Percentiles rank a stretch among this genome's conserved stretches.
phyloP scores from a whole-genome alignment of 73 alveolate species.

The Uronychia binucleata region DNA sequence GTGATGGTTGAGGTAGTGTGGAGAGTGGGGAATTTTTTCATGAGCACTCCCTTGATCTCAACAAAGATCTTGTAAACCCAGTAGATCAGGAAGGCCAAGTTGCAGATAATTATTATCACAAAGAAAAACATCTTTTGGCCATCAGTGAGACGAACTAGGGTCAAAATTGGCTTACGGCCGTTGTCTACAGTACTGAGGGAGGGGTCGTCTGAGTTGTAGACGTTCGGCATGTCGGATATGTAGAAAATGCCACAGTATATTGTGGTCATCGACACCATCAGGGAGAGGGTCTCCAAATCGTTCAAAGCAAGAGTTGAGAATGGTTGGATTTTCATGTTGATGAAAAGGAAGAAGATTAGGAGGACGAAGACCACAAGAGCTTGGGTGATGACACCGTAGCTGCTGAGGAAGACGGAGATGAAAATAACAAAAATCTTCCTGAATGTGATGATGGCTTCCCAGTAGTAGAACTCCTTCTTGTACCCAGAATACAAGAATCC shows the following conservation, averaged over 20 bases:
- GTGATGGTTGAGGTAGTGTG: not conserved
- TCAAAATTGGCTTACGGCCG: too few relatives aligned
- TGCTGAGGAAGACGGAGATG: conserved; percentile 48
- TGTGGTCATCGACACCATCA: conserved; percentile 35
- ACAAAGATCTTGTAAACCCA: conserved; percentile 51
- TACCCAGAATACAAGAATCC: conserved; percentile 77
- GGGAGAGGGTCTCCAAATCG: conserved; percentile 44
- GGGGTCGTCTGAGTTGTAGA: conserved; percentile 16
- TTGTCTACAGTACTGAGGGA: not conserved
- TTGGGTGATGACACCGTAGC: conserved; percentile 53
- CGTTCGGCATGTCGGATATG: conserved; percentile 33
- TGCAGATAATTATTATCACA: conserved; percentile 6
- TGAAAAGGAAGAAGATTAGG: conserved; percentile 27
- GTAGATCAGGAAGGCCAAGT: conserved; percentile 24
- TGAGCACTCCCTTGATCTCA: conserved; percentile 23
- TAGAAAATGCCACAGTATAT: conserved; percentile 62
- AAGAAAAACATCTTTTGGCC: conserved; percentile 2
- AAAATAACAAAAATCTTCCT: conserved; percentile 52
- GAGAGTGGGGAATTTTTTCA: conserved; percentile 10
- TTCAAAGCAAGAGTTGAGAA: conserved; percentile 29
- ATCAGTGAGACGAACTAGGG: not conserved
- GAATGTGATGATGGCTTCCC: conserved; percentile 67
- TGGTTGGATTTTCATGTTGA: conserved; percentile 41
- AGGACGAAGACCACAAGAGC: conserved; percentile 60
- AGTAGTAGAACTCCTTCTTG: conserved; percentile 58